Evolutionary conservation across 1,284 basidiomycete genomes (phyloP), one percentile per base, ranked within the genome.

Genomic region (Cutaneotrichosporon sp.): DNA sequence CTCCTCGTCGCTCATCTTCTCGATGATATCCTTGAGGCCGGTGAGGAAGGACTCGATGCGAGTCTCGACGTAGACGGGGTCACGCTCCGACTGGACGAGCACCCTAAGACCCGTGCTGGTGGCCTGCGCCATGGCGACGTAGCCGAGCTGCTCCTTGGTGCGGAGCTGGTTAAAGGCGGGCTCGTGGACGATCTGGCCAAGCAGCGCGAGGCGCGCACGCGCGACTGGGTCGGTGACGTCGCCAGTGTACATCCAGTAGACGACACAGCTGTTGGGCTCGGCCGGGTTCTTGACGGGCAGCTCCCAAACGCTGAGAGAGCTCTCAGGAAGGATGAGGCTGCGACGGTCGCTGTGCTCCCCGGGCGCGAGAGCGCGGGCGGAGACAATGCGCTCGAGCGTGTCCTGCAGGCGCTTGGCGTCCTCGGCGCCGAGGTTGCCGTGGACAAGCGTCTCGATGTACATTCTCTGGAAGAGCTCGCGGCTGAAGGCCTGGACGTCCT

Each of bases 71-170:
- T 90, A 94, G n/a, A 82, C 83, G 5, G 95, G 87, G 27, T 84
- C 83, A 58, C 88, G 88, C 81, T 98, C 95, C 69, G 90, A 92
- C 81, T 99, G 97, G 31, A 99, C 86, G 9, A 95, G 82, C 57
- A 99, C 85, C n/a, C 91, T 86, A 69, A 97, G 80, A 11, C 93
- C 95, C 13, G 89, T 87, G 27, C 84, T 73, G 47, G 88, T 75
- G 38, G 82, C 79, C 0, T 84, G 82, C 59, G 86, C 86, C 53
- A 82, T 84, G 45, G 93, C 92, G 54, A 95, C 84, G 76, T 99
- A 99, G 13, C 97, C 97, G 0, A 99, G 84, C 78, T 99, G 97
- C 77, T 99, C 93, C 77, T 94, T 89, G 2, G 95, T 98, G n/a
- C 97, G 88, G 45, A 99, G 84, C 38, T 89, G 83, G 73, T 97